Base-by-base conservation (phyloP, 1,284 basidiomycete species). In the Butyriboletus appendiculatus region DNA sequence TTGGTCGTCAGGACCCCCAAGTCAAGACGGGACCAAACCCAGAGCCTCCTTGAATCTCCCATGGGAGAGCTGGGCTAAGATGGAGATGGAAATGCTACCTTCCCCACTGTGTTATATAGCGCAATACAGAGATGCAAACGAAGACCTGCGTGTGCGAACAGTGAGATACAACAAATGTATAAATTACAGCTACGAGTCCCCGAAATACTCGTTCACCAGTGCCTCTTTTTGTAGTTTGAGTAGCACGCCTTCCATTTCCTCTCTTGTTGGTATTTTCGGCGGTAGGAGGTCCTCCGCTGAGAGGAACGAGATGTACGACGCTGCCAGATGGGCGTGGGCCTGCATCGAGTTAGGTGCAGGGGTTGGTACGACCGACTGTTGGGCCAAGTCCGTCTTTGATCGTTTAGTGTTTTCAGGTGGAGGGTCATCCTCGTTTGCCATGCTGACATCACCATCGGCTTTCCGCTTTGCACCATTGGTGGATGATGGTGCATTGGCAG, bases 221-320 rank as follows among this genome's bases (percentile, higher is more conserved):
- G 88, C 88, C 70, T 85, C 80, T 76, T 97, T 97, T 67, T 91
- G 79, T 60, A 94, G 75, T 38, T 81, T 82, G 52, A 98, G 78
- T 51, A 98, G 70, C 22, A 90, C 82, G 32, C 74, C 72, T 67
- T 94, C 92, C 84, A 94, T 89, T 73, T 96, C 91, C 49, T 85
- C 81, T 45, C 80, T 76, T 1, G 81, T 84, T 3, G 92, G 88
- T 71, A 95, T 72, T 63, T 82, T 85, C 0, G 93, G 94, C 34
- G 86, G 82, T 53, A 89, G 68, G 14, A 97, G 76, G 59, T 87
- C 81, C 53, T 88, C 86, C 5, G 87, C 74, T 33, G 82, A 75
- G 10, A 97, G 79, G 69, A 95, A 91, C 5, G 86, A 80, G 22
- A 95, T 86, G 65, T 88, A 88, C 10, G 86, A 77, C 0, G 85